A percentile compares a stretch with the other conserved stretches of the same genome.
These are phyloP conservation scores for Dittrichia graveolens DNA, from an alignment of 129 eudicot genomes.

Conservation along the genomic window DNA sequence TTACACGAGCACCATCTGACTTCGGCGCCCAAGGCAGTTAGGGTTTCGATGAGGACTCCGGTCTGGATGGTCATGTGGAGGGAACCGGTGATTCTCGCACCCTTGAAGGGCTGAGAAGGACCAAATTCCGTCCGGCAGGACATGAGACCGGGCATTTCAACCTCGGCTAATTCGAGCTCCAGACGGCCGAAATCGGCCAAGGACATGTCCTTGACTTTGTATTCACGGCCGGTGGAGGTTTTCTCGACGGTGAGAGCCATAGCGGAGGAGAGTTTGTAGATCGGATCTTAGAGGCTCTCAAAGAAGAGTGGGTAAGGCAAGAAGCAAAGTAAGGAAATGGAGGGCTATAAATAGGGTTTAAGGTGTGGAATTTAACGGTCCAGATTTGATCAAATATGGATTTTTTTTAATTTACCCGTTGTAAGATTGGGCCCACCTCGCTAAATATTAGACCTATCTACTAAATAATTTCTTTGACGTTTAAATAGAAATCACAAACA, in stretches of 20 bases:
- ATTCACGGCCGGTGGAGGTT: constrained; percentile 74
- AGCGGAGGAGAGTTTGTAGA: constrained; percentile 8
- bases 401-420: background rate
- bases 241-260: constrained; percentile 70
- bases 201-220: constrained; percentile 90
- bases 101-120: constrained; percentile 74
- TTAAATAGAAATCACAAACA: background rate
- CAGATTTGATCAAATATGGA: constrained; percentile 26
- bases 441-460: background rate
- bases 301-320: constrained; percentile 31
- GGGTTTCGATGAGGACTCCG: constrained; percentile 69
- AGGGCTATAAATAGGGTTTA: constrained; percentile 48
- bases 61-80: constrained; percentile 87
- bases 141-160: constrained; percentile 85
- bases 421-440: constrained; percentile 22
- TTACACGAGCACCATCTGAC: constrained; percentile 88
- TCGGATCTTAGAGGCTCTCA: constrained; percentile 34
- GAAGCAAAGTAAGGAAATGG: constrained; percentile 9
- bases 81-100: constrained; percentile 70
- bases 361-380: constrained; percentile 17
- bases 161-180: constrained; percentile 77
- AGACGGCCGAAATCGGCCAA: constrained; percentile 80
- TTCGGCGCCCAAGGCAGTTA: constrained; percentile 76
- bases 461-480: background rate
- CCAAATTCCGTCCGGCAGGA: constrained; percentile 74